Evolutionary conservation across 2,329 filamentous ascomycete species (phyloP).

Genomic region (Myriangium duriaei): DNA sequence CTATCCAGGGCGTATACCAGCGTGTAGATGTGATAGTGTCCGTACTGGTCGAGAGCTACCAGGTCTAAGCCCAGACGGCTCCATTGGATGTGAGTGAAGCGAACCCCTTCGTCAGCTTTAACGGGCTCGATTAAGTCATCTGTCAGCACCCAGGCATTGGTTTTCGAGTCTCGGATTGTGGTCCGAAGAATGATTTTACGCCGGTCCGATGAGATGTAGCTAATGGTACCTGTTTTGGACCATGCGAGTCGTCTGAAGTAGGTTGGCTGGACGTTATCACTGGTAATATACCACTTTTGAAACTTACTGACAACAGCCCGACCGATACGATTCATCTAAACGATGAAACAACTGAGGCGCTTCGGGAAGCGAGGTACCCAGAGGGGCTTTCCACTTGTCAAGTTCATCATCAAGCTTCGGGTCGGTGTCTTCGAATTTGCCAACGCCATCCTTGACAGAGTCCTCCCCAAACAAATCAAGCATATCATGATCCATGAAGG

Average conservation of each 20-base stretch:
- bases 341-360: conserved; percentile 58
- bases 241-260: conserved; percentile 55
- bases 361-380: conserved; percentile 39
- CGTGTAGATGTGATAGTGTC: conserved; percentile 62
- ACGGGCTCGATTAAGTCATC: conserved; percentile 57
- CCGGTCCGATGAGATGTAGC: conserved; percentile 63
- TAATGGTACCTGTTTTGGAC: conserved; percentile 79
- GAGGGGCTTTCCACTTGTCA: conserved; percentile 29
- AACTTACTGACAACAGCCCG: conserved; percentile 71
- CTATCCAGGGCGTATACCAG: conserved; percentile 63
- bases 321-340: conserved; percentile 61
- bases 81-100: background rate
- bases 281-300: too few species aligned
- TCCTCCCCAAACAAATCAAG: conserved; percentile 65
- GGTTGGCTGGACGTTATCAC: conserved; percentile 4
- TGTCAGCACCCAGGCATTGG: conserved; percentile 65
- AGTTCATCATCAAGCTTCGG: background rate
- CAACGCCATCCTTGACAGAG: conserved; percentile 42
- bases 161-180: conserved; percentile 53
- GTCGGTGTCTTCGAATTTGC: conserved; percentile 18
- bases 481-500: conserved; percentile 28
- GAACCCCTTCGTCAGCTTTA: conserved; percentile 38
- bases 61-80: conserved; percentile 56
- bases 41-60: conserved; percentile 67
- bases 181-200: conserved; percentile 59